Conservation (phyloP, 2,329 filamentous ascomycete genomes). For the Cercospora citrullina region DNA sequence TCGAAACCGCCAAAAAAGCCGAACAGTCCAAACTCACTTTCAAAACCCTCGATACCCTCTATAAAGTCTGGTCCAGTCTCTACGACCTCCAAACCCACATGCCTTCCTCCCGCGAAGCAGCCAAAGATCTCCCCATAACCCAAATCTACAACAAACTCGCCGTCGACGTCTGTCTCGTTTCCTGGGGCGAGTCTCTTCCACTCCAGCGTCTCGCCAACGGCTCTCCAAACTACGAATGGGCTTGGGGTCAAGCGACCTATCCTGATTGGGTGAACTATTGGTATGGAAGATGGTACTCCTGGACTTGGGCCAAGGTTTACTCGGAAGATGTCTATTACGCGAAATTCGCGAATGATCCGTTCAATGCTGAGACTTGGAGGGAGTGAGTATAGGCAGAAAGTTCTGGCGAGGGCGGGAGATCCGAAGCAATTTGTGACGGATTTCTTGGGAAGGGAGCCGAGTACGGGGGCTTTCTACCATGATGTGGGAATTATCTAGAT, state of each 20-base stretch:
- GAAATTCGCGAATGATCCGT: background rate
- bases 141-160: background rate
- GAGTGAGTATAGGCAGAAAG: background rate
- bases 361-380: background rate
- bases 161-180: background rate
- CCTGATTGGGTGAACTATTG: background rate
- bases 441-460: background rate
- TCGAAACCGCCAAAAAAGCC: background rate
- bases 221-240: background rate
- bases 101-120: background rate
- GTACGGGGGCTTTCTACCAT: background rate
- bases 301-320: slow-evolving; percentile 1
- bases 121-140: background rate
- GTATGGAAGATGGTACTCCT: background rate
- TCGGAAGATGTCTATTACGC: background rate
- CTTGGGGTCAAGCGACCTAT: background rate
- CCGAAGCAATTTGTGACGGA: background rate
- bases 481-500: background rate
- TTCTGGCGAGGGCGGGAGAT: background rate
- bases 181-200: background rate
- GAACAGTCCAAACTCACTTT: background rate
- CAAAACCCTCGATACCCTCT: background rate
- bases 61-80: slow-evolving; percentile 1
- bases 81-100: background rate
- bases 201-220: background rate